Conservation (phyloP, 768 basidiomycete species). For the Dacryopinax spathularia region DNA sequence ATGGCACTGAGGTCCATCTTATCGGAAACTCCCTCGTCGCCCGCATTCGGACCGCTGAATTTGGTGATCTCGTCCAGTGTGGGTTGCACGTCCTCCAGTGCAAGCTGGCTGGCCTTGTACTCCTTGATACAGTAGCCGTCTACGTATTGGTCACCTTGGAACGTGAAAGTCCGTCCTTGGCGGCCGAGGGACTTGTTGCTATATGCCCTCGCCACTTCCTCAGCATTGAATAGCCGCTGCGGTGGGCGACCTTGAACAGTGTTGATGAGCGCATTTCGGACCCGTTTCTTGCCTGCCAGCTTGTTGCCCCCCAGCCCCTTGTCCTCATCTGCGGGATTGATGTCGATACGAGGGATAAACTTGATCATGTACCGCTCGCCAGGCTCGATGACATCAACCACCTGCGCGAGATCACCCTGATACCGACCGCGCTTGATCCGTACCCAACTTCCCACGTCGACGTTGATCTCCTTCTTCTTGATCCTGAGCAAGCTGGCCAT, state of each 20-base stretch:
- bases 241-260: conserved; percentile 62
- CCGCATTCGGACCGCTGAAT: conserved; percentile 56
- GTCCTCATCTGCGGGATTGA: conserved; percentile 71
- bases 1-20: conserved; percentile 78
- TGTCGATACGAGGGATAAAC: conserved; percentile 94
- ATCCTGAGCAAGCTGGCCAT: conserved; percentile 94
- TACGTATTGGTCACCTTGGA: conserved; percentile 84
- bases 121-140: conserved; percentile 96
- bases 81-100: conserved; percentile 80
- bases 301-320: conserved; percentile 22
- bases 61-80: conserved; percentile 92
- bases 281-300: conserved; percentile 60
- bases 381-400: conserved; percentile 84
- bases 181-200: conserved; percentile 66
- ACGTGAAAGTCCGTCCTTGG: conserved; percentile 51
- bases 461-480: conserved; percentile 80
- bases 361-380: conserved; percentile 85
- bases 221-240: conserved; percentile 83
- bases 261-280: conserved; percentile 41
- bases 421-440: conserved; percentile 90
- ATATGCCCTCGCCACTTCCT: conserved; percentile 79
- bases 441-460: conserved; percentile 84
- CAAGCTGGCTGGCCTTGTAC: conserved; percentile 63
- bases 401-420: conserved; percentile 86
- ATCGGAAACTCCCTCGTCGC: conserved; percentile 44